Base-by-base conservation (phyloP, 148 eudicot species). In the Vaccinium macrocarpon region DNA sequence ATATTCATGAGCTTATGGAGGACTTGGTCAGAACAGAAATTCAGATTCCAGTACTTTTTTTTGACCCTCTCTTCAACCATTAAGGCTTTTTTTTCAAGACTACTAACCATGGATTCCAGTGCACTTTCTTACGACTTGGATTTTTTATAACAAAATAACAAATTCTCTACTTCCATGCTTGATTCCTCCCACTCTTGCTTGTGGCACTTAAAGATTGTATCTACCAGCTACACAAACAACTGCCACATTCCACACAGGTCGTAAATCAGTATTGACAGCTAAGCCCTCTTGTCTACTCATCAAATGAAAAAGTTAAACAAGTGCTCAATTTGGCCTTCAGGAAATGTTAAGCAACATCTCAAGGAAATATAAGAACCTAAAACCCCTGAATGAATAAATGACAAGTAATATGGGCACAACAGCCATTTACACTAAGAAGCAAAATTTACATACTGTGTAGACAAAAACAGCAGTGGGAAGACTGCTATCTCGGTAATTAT, bases 391-490 rank as follows among this genome's bases (percentile, higher is more conserved):
- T 68, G 72, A 12, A 18, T 4, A 0, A 38, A 68, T 68, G 73
- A 68, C 42, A 29, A 27, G 4, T 8, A 4, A 68, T 13, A 68
- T 25, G 27, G 16, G 38, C 18, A 68, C 38, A 27, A 27, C 68
- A 6, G 59, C 84, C 35, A 82, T 21, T 73, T 29, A 51, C 11
- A 2, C 35, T 66, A 18, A 82, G 27, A 81, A 8, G 35, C 55
- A 64, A 23, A 78, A 52, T 25, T 53, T 49, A 84, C 93, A 80
- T 93, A 93, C 99, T 81, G 97, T 97, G 84, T 97, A 97, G 82
- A 97, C 98, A 91, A 97, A 97, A 66, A 97, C 99, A 76, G 98
- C 88, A 73, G 96, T 84, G 72, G 99, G 99, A 81, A 97, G 99
- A 88, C 99, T 97, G 90, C 98, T 97, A 83, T 97, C 99, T 83